phyloP scores from a whole-genome alignment of 2,329 filamentous ascomycete genomes.

The Coniochaeta prunicola region DNA sequence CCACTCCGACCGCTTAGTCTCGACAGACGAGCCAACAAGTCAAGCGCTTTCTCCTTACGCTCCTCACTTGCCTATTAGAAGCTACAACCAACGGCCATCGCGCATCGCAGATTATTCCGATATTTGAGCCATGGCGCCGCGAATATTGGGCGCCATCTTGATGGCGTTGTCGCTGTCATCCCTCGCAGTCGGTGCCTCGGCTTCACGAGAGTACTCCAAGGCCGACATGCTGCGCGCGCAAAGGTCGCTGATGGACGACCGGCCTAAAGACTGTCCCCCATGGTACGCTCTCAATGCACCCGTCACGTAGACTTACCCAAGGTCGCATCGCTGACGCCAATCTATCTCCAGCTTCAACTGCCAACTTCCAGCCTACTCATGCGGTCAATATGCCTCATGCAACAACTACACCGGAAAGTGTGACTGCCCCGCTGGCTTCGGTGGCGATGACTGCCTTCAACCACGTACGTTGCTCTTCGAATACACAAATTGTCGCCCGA shows the following conservation, averaged over 20 bases:
- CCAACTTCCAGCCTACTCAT: constrained; percentile 84
- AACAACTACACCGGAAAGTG: constrained; percentile 90
- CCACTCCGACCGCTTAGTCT: background rate
- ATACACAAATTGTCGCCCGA: background rate
- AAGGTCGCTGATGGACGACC: constrained; percentile 63
- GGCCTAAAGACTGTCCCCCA: constrained; percentile 71
- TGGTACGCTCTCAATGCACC: constrained; percentile 39
- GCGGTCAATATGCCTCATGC: constrained; percentile 83
- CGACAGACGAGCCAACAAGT: background rate
- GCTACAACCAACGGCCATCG: background rate
- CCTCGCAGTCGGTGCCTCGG: constrained; percentile 21
- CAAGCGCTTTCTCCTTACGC: background rate
- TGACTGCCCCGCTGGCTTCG: constrained; percentile 84
- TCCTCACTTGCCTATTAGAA: background rate
- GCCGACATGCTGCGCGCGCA: constrained; percentile 56
- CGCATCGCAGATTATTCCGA: background rate
- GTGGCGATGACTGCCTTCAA: constrained; percentile 85
- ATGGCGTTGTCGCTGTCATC: constrained; percentile 33
- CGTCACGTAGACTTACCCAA: background rate
- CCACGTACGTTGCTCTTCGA: constrained; percentile 47
- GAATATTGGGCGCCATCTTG: constrained; percentile 28
- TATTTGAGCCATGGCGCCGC: constrained; percentile 27
- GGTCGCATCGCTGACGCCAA: constrained; percentile 8
- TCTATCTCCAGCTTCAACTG: constrained; percentile 77
- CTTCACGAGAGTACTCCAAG: constrained; percentile 49